phyloP scores from a whole-genome alignment of 768 basidiomycete genomes.

The Podaxis sp. region DNA sequence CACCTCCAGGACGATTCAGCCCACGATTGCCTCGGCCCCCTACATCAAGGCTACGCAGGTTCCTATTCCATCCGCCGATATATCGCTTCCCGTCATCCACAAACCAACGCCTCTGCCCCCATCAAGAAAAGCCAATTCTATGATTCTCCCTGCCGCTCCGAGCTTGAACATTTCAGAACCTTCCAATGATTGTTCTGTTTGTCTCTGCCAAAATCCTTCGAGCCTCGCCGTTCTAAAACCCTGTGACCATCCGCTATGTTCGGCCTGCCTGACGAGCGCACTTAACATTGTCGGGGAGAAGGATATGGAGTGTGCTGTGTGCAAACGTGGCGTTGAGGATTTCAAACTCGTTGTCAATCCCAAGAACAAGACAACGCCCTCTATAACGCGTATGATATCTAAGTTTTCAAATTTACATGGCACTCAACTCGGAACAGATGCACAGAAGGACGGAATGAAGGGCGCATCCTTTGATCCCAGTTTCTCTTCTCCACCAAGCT shows the following conservation, averaged over 20 bases:
- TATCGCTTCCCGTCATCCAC: slow-evolving; percentile 12
- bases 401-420: not conserved
- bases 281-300: slow-evolving; percentile 90
- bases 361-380: slow-evolving; percentile 1
- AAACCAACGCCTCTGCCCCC: slow-evolving; percentile 1
- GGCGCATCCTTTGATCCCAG: slow-evolving; percentile 30
- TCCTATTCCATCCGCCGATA: slow-evolving; percentile 15
- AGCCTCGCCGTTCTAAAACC: slow-evolving; percentile 69
- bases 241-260: slow-evolving; percentile 75
- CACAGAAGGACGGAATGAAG: not conserved
- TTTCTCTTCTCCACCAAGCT: slow-evolving; percentile 32
- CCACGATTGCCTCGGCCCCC: not conserved
- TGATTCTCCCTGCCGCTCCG: not conserved
- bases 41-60: slow-evolving; percentile 15
- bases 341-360: slow-evolving; percentile 49
- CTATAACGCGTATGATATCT: not conserved
- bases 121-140: slow-evolving; percentile 3
- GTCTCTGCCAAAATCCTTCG: slow-evolving; percentile 41
- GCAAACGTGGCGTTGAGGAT: slow-evolving; percentile 65
- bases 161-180: slow-evolving; percentile 14
- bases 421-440: slow-evolving; percentile 4
- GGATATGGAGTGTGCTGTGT: slow-evolving; percentile 82
- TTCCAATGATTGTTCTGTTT: slow-evolving; percentile 56
- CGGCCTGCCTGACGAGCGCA: slow-evolving; percentile 79
- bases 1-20: not conserved